Evolutionary conservation across 331 rosid genomes (phyloP).

Genomic region (Telfairia occidentalis): DNA sequence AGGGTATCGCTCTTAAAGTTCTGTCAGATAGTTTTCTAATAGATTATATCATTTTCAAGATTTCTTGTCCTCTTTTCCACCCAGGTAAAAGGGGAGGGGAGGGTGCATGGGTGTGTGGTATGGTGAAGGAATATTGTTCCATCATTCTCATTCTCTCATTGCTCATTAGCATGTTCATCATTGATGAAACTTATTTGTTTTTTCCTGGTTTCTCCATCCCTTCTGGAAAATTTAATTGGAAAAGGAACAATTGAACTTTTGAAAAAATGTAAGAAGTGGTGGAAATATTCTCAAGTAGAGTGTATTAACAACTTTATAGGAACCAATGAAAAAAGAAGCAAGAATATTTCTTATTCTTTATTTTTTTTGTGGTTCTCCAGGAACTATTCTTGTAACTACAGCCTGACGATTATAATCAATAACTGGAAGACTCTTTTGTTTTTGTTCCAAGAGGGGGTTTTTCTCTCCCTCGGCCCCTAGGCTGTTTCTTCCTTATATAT

Average conservation of each 20-base stretch:
- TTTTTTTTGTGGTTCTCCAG: no score
- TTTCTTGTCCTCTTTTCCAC: neutral
- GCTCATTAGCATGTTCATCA: neutral
- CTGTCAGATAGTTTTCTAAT: neutral
- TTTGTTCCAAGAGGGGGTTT: no score
- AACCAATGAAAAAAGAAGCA: neutral
- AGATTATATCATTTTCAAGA: neutral
- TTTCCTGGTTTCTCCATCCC: neutral
- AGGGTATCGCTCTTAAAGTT: slow-evolving; percentile 41
- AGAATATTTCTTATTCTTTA: neutral
- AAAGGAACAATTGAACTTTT: neutral
- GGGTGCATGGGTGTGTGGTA: neutral
- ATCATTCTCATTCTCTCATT: neutral
- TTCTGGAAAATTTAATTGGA: neutral
- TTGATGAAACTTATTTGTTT: neutral
- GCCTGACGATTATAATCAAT: no score
- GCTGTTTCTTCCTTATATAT: no score
- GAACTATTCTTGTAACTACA: no score
- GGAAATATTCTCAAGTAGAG: neutral
- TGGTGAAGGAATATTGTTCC: neutral
- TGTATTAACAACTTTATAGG: neutral
- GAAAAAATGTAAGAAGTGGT: neutral
- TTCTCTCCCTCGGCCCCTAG: no score
- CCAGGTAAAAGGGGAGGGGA: neutral
- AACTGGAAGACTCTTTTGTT: no score